phyloP scores from a whole-genome alignment of 2,329 filamentous ascomycete genomes.

The Phialemonium atrogriseum region DNA sequence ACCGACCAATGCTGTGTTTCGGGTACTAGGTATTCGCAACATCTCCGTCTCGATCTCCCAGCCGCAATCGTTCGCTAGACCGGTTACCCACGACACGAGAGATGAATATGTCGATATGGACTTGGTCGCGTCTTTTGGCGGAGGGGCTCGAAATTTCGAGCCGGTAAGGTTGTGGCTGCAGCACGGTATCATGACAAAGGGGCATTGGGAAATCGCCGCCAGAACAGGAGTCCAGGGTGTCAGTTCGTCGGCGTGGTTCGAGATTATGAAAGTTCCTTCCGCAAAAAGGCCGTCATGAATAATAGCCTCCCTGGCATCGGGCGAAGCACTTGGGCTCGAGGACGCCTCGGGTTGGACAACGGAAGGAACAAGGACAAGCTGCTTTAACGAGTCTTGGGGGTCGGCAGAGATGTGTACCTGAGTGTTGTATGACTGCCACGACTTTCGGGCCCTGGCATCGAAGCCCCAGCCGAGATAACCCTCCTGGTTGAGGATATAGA shows the following conservation, averaged over 20 bases:
- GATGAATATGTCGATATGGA: slow-evolving; percentile 69
- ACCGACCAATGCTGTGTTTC: slow-evolving; percentile 77
- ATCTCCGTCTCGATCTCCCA: slow-evolving; percentile 76
- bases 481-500: slow-evolving; percentile 72
- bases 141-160: slow-evolving; percentile 59
- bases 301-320: slow-evolving; percentile 12
- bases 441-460: slow-evolving; percentile 77
- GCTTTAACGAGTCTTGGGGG: slow-evolving; percentile 27
- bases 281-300: slow-evolving; percentile 60
- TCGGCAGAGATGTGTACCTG: slow-evolving; percentile 8
- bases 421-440: slow-evolving; percentile 65
- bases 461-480: slow-evolving; percentile 86
- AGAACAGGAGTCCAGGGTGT: slow-evolving; percentile 94
- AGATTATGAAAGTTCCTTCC: slow-evolving; percentile 78
- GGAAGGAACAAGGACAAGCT: slow-evolving; percentile 41
- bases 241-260: slow-evolving; percentile 93
- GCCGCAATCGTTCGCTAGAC: slow-evolving; percentile 62
- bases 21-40: slow-evolving; percentile 83
- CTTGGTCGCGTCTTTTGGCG: slow-evolving; percentile 40
- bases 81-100: slow-evolving; percentile 69
- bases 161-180: slow-evolving; percentile 86
- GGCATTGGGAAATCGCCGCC: slow-evolving; percentile 63
- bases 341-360: slow-evolving; percentile 20
- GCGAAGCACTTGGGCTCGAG: too few relatives aligned
- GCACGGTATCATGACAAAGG: slow-evolving; percentile 91